Evolutionary conservation across 2,329 filamentous ascomycete species (phyloP).

Genomic region (Nigrospora osmanthi): DNA sequence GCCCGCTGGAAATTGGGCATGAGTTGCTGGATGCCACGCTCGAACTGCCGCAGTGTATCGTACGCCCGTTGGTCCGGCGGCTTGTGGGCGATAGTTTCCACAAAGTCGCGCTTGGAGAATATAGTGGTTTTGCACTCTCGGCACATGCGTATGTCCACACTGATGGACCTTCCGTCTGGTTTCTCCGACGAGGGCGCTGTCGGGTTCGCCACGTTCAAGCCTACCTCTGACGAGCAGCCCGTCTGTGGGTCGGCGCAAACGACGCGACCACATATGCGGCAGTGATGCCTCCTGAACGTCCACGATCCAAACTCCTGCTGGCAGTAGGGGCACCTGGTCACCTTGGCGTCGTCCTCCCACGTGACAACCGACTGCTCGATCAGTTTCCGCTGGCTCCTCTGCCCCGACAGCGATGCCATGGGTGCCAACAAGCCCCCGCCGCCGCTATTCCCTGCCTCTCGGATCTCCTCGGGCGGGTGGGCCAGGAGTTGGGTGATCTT

Average conservation of each 20-base stretch:
- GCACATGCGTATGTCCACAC: conserved; percentile 83
- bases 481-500: conserved; percentile 81
- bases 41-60: conserved; percentile 77
- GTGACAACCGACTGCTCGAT: conserved; percentile 88
- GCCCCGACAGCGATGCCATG: conserved; percentile 53
- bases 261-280: conserved; percentile 84
- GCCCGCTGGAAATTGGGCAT: conserved; percentile 79
- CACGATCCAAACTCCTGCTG: conserved; percentile 93
- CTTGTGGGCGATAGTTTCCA: conserved; percentile 57
- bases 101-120: conserved; percentile 67
- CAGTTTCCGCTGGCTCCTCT: conserved; percentile 68
- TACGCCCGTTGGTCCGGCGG: conserved; percentile 74
- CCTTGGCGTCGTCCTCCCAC: conserved; percentile 86
- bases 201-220: conserved; percentile 62
- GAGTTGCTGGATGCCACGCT: conserved; percentile 74
- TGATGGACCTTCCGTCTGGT: conserved; percentile 32
- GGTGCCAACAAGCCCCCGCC: conserved; percentile 50
- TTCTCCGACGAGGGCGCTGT: conserved; percentile 36
- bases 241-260: conserved; percentile 86
- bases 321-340: conserved; percentile 82
- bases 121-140: conserved; percentile 67
- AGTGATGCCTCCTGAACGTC: conserved; percentile 90
- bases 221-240: conserved; percentile 76
- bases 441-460: conserved; percentile 36
- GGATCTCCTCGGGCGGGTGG: conserved; percentile 61